Conservation (phyloP, 192 early-diverging fungal species). For the Powellomyces hirtus region DNA sequence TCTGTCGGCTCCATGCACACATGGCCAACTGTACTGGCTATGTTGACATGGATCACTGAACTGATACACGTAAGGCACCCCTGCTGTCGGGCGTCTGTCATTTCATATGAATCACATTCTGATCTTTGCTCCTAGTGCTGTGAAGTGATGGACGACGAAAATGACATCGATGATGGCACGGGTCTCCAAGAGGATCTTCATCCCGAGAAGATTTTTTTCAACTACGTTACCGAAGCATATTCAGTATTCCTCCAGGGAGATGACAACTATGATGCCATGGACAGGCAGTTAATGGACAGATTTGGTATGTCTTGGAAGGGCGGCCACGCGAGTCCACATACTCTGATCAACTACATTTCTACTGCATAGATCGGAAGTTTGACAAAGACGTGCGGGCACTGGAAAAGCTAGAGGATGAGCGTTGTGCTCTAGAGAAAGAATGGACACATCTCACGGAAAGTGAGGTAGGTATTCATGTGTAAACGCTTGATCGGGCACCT, state of each 20-base stretch:
- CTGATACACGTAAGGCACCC: slow-evolving; percentile 47
- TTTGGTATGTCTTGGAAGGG: not conserved
- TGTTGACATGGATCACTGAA: slow-evolving; percentile 77
- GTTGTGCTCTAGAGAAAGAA: slow-evolving; percentile 50
- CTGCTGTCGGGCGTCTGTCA: not conserved
- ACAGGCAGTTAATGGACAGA: slow-evolving; percentile 45
- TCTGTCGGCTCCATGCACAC: slow-evolving; percentile 69
- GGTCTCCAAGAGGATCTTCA: not conserved
- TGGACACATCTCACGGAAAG: slow-evolving; percentile 26
- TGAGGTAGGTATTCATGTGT: slow-evolving; percentile 10
- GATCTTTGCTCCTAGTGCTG: slow-evolving; percentile 38
- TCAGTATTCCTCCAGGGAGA: slow-evolving; percentile 60
- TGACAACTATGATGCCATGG: slow-evolving; percentile 64
- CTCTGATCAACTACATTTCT: too few relatives aligned
- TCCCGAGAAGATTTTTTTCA: slow-evolving; percentile 70
- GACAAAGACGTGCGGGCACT: slow-evolving; percentile 46
- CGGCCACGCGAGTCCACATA: too few relatives aligned
- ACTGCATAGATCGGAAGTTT: slow-evolving; percentile 60
- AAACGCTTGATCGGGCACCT: not conserved
- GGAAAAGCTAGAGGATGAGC: slow-evolving; percentile 44
- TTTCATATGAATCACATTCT: not conserved
- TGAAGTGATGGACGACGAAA: slow-evolving; percentile 45
- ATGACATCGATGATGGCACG: slow-evolving; percentile 6
- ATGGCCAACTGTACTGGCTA: slow-evolving; percentile 67
- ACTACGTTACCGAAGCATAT: slow-evolving; percentile 67